Conservation (phyloP, 495 filamentous ascomycete species). For the Hypoxylon fragiforme region DNA sequence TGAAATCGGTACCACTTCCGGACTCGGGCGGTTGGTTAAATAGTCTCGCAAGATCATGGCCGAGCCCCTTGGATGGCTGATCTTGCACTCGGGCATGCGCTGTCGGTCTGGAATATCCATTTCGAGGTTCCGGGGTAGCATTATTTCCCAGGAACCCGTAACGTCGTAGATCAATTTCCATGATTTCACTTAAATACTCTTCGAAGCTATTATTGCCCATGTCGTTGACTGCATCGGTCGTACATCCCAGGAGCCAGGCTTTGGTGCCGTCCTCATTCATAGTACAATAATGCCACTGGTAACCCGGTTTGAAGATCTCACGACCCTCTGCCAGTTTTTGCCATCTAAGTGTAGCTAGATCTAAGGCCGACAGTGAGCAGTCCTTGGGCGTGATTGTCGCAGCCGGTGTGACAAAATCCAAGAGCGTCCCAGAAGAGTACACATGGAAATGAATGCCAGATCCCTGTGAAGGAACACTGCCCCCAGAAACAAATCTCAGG, state of each 20-base stretch:
- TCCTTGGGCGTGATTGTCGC: constrained; percentile 80
- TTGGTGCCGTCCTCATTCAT: constrained; percentile 92
- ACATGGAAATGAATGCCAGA: constrained; percentile 92
- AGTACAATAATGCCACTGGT: constrained; percentile 96
- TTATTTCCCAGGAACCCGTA: constrained; percentile 88
- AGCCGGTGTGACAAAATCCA: constrained; percentile 92
- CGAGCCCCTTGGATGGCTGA: constrained; percentile 67
- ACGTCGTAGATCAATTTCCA: constrained; percentile 82
- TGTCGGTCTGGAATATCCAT: constrained; percentile 57
- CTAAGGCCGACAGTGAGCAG: constrained; percentile 85
- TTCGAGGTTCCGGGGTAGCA: constrained; percentile 60
- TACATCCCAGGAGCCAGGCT: constrained; percentile 93
- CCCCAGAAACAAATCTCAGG: constrained; percentile 84
- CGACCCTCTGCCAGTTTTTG: constrained; percentile 89
- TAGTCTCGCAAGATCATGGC: constrained; percentile 77
- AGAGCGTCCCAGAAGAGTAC: constrained; percentile 86
- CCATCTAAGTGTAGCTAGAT: constrained; percentile 85
- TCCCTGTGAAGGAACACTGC: constrained; percentile 82
- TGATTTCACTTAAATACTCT: constrained; percentile 90
- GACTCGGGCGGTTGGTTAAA: constrained; percentile 80
- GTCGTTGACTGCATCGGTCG: constrained; percentile 63
- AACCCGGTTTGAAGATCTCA: constrained; percentile 84
- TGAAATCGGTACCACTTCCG: constrained; percentile 82
- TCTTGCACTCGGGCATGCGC: constrained; percentile 45
- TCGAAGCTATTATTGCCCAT: constrained; percentile 63